Conservation (phyloP, 164 flowering plant genomes). For the Cinnamomum chago region DNA sequence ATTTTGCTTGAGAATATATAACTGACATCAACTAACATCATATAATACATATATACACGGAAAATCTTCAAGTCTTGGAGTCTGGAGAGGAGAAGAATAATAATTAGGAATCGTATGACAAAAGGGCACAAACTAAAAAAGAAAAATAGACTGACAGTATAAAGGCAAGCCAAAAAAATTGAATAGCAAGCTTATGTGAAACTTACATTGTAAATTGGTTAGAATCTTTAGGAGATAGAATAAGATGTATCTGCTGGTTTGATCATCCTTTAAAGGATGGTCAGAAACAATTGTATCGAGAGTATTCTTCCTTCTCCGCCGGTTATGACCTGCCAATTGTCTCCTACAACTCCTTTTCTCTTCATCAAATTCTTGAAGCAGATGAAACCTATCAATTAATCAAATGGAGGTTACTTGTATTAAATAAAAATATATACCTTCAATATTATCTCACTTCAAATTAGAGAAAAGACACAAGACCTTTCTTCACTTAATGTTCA, state of each 20-base stretch:
- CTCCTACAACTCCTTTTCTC: constrained; percentile 57
- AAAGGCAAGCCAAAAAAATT: not conserved
- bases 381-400: constrained; percentile 42
- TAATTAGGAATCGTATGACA: not conserved
- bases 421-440: not conserved
- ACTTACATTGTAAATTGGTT: constrained; percentile 49
- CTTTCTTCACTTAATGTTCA: not conserved
- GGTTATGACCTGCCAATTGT: constrained; percentile 58
- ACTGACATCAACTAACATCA: not conserved
- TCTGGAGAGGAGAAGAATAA: too few relatives aligned
- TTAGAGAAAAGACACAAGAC: not conserved
- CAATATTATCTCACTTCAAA: not conserved
- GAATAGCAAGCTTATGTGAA: not conserved
- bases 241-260: constrained; percentile 34
- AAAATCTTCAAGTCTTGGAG: too few relatives aligned
- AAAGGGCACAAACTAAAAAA: not conserved
- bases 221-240: constrained; percentile 43
- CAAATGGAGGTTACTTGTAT: not conserved
- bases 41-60: not conserved
- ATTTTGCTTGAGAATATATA: not conserved
- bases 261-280: constrained; percentile 32
- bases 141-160: not conserved
- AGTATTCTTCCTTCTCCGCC: constrained; percentile 53
- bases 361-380: constrained; percentile 59
- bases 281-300: constrained; percentile 32